phyloP scores from a whole-genome alignment of 129 eudicot genomes.

The Sambucus nigra region DNA sequence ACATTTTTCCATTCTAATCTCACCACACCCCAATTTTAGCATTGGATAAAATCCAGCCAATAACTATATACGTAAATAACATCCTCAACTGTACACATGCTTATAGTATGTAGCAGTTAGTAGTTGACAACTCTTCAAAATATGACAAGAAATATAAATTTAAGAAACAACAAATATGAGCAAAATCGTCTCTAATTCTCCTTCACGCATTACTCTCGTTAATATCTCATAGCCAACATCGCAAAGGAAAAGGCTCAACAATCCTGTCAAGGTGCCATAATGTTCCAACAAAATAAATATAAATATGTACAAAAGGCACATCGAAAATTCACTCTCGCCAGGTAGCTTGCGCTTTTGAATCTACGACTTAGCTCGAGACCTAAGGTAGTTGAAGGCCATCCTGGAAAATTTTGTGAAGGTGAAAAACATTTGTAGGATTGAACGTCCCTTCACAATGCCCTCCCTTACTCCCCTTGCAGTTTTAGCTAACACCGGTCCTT shows the following conservation, averaged over 20 bases:
- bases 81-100: no score
- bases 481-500: constrained; percentile 69
- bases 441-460: constrained; percentile 63
- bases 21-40: no score
- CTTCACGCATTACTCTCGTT: no score
- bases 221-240: not conserved
- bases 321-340: constrained; percentile 5
- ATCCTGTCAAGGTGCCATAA: not conserved
- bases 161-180: no score
- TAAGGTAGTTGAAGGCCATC: constrained; percentile 42
- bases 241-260: not conserved
- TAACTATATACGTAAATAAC: no score
- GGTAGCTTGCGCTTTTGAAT: constrained; percentile 9
- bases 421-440: constrained; percentile 58
- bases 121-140: no score
- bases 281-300: not conserved
- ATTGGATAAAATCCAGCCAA: no score
- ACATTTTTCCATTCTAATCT: no score
- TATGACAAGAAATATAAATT: no score
- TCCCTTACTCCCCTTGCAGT: constrained; percentile 64
- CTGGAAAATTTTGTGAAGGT: constrained; percentile 44
- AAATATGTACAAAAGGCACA: constrained; percentile 8
- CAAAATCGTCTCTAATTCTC: no score
- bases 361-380: constrained; percentile 38
- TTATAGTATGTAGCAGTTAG: no score